phyloP scores from a whole-genome alignment of 441 rosid species.

The Breynia disticha region DNA sequence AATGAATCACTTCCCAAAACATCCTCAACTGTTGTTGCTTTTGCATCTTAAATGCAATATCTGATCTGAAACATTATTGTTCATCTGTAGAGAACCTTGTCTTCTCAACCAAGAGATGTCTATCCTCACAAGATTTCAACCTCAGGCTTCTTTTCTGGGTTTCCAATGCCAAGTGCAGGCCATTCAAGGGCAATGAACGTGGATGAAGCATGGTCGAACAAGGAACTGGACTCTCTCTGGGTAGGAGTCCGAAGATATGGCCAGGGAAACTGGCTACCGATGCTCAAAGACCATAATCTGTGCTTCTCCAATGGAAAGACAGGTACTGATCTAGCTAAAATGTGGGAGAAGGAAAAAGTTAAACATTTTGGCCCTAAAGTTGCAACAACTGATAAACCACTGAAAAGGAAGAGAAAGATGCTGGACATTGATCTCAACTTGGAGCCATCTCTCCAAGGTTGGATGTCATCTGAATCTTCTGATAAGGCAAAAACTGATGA shows the following conservation, averaged over 20 bases:
- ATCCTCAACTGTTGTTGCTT: too few species aligned
- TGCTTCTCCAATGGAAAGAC: slow-evolving; percentile 48
- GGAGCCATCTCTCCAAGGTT: too few species aligned
- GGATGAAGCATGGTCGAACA: slow-evolving; percentile 77
- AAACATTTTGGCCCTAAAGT: slow-evolving; percentile 43
- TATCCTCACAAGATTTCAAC: slow-evolving; percentile 12
- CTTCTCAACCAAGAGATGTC: slow-evolving; percentile 11
- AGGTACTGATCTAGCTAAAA: slow-evolving; percentile 44
- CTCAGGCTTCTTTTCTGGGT: neutral
- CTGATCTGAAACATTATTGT: neutral
- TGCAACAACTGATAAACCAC: slow-evolving; percentile 15
- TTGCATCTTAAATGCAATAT: too few species aligned
- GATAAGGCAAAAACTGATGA: too few species aligned
- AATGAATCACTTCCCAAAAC: too few species aligned
- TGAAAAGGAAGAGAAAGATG: neutral
- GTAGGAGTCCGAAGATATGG: slow-evolving; percentile 85
- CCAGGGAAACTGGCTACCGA: slow-evolving; percentile 64
- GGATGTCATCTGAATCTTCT: too few species aligned
- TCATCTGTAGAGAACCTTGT: slow-evolving; percentile 19
- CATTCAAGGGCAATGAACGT: slow-evolving; percentile 1
- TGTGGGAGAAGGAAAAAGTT: slow-evolving; percentile 73
- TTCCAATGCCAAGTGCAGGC: too few species aligned
- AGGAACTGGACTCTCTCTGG: slow-evolving; percentile 95
- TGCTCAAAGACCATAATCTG: slow-evolving; percentile 66
- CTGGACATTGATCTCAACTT: too few species aligned